Percentiles rank a stretch among this genome's conserved stretches.
These are phyloP conservation scores for Tetrastigma voinierianum DNA, from an alignment of 164 flowering plant genomes.

Conservation along the genomic window DNA sequence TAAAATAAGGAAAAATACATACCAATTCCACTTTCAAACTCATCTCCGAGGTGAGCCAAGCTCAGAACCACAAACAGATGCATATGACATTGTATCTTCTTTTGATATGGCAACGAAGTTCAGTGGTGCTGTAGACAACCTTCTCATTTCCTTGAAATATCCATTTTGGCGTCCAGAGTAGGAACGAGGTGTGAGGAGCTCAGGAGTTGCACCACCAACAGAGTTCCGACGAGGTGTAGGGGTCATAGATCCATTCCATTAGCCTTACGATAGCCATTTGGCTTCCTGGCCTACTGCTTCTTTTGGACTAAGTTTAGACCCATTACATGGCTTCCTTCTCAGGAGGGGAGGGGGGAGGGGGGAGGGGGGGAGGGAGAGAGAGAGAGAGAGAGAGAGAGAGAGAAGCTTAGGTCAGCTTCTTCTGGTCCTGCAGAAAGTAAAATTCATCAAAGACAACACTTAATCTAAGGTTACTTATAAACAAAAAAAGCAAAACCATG, in stretches of 20 bases:
- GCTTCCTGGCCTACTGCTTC: constrained; percentile 62
- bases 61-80: constrained; percentile 79
- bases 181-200: constrained; percentile 83
- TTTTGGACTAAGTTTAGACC: constrained; percentile 93
- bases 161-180: constrained; percentile 87
- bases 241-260: constrained; percentile 79
- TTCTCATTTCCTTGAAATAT: constrained; percentile 76
- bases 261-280: constrained; percentile 60
- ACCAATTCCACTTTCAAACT: constrained; percentile 24
- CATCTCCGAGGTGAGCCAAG: constrained; percentile 62
- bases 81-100: constrained; percentile 80
- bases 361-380: too few relatives aligned
- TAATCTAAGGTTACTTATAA: too few relatives aligned
- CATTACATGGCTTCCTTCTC: constrained; percentile 87
- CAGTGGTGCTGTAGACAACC: constrained; percentile 73
- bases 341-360: too few relatives aligned
- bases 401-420: too few relatives aligned
- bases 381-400: too few relatives aligned
- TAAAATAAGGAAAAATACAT: constrained; percentile 3
- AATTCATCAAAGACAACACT: too few relatives aligned
- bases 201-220: constrained; percentile 58
- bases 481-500: too few relatives aligned
- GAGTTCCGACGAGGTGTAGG: constrained; percentile 81
- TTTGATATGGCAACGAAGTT: constrained; percentile 76
- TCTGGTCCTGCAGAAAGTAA: constrained; percentile 63